A percentile compares a stretch with the other conserved stretches of the same genome.
These are phyloP conservation scores for Gautieria morchelliformis DNA, from an alignment of 768 basidiomycete species.

Conservation along the genomic window DNA sequence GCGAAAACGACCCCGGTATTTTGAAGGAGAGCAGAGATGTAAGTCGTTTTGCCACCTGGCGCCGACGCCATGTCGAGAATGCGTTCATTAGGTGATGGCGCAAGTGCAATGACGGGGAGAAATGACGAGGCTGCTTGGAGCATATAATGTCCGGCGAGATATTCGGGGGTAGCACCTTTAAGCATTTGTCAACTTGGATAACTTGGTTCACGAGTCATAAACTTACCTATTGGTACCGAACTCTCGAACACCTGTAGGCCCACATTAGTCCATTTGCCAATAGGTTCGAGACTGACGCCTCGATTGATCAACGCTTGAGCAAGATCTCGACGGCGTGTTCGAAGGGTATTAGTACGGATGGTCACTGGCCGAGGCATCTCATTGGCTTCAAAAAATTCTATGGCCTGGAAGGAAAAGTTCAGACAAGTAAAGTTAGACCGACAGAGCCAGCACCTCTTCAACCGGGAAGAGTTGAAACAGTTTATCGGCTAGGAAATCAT, in stretches of 20 bases:
- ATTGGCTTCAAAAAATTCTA: conserved; percentile 98
- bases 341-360: conserved; percentile 94
- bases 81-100: conserved; percentile 87
- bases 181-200: background rate
- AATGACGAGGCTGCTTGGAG: conserved; percentile 98
- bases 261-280: conserved; percentile 99
- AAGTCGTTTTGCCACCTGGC: conserved; percentile 96
- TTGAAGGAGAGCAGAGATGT: conserved; percentile 92
- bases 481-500: conserved; percentile 89
- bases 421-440: background rate
- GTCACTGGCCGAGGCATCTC: conserved; percentile 94
- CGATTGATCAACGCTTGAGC: conserved; percentile 91
- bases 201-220: background rate
- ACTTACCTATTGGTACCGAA: conserved; percentile 78
- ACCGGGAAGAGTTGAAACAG: conserved; percentile 89
- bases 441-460: conserved; percentile 55
- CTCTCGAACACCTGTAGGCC: conserved; percentile 98
- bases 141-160: conserved; percentile 99
- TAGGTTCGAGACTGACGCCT: conserved; percentile 94
- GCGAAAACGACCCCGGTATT: conserved; percentile 98
- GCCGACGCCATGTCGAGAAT: conserved; percentile 98
- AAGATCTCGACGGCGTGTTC: conserved; percentile 86
- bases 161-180: conserved; percentile 90
- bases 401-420: conserved; percentile 47
- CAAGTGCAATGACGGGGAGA: conserved; percentile 94